Base-by-base conservation (phyloP, 1,139 yeast genomes). In the Magnusiomyces sp. region DNA sequence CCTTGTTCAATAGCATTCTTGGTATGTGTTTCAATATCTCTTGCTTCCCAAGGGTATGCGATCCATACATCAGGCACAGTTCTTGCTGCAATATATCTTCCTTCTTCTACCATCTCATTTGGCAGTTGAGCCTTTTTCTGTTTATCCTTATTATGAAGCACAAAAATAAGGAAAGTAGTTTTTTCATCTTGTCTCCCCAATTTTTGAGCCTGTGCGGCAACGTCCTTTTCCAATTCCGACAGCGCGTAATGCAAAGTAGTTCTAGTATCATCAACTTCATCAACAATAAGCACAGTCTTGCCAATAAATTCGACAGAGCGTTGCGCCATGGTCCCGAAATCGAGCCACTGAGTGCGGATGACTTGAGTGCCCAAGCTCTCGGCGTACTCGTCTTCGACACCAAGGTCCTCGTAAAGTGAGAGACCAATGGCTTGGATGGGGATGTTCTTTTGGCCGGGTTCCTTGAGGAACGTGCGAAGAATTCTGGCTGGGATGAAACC, bases 401-500 rank as follows among this genome's bases (percentile, higher is more conserved):
- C 85, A 55, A 85, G 65, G 60, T 85, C 92, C 68, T 90, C 97
- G 67, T 90, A 90, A 48, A 90, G 75, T 0, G 96, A 87, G 58
- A 90, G 75, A 44, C 94, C 94, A 62, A 90, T 87, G 50, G 97
- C 97, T 80, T 87, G 92, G 62, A 90, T 88, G 59, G 95, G 86
- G 55, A 89, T 86, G 66, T 88, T 89, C 60, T 92, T 89, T 57
- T 84, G 77, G 52, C 95, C 95, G 49, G 84, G 85, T 56, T 81
- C 82, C 69, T 88, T 89, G 62, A 90, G 73, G 70, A 90, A 90
- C 0, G 97, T 82, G 67, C 97, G 80, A 61, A 90, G 77, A 71
- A 90, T 90, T 66, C 97, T 80, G 31, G 97, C 97, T 16, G 97
- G 97, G 55, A 90, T 90, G 69, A 90, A 85, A 5, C 97, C 97